A percentile compares a stretch with the other conserved stretches of the same genome.
phyloP scores from a whole-genome alignment of 106 monocot genomes.

The Dioscorea alata region DNA sequence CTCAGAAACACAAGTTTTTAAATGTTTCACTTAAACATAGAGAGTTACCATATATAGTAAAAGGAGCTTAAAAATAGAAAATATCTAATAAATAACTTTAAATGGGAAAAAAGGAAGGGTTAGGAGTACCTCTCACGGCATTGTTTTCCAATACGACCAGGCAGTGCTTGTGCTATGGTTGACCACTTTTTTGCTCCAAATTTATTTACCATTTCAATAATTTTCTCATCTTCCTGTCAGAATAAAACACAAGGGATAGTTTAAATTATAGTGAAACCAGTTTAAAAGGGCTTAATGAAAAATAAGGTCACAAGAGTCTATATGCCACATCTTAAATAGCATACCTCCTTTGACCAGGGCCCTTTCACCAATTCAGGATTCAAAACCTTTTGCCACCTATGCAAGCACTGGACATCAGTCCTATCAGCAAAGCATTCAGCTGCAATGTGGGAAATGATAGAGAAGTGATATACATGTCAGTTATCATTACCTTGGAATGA shows the following conservation, averaged over 20 bases:
- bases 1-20: too few relatives aligned
- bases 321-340: not conserved
- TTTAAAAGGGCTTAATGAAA: too few relatives aligned
- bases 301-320: too few relatives aligned
- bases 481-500: not conserved
- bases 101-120: too few relatives aligned
- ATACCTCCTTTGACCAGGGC: slow-evolving; percentile 96
- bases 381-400: slow-evolving; percentile 97
- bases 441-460: slow-evolving; percentile 20
- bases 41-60: too few relatives aligned
- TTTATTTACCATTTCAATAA: slow-evolving; percentile 73
- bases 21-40: too few relatives aligned
- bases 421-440: slow-evolving; percentile 88
- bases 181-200: slow-evolving; percentile 93
- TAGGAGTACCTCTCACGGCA: slow-evolving; percentile 44
- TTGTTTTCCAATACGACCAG: slow-evolving; percentile 96
- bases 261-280: too few relatives aligned
- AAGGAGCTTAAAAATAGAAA: too few relatives aligned
- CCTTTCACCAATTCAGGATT: slow-evolving; percentile 97
- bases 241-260: not conserved
- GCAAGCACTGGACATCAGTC: slow-evolving; percentile 90
- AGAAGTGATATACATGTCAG: too few relatives aligned
- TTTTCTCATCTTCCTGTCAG: slow-evolving; percentile 89
- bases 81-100: too few relatives aligned
- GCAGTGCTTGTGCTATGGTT: slow-evolving; percentile 73